Evolutionary conservation across 2,329 filamentous ascomycete species (phyloP).

Genomic region (Fusarium pininemorale): DNA sequence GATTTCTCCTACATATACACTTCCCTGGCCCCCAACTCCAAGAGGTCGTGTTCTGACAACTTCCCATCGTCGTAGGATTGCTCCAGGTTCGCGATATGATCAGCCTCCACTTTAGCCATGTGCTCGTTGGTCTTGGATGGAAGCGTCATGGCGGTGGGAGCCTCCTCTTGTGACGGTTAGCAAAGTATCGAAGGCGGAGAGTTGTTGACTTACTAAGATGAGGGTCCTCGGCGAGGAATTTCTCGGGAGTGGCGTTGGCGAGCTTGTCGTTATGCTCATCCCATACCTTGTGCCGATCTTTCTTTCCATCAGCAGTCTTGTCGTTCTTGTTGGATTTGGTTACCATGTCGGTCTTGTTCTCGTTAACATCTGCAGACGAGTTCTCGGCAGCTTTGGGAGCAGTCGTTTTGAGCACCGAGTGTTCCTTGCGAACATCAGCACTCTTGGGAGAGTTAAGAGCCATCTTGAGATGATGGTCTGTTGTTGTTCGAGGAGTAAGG

Average conservation of each 20-base stretch:
- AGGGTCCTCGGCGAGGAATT: accelerated
- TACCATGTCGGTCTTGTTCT: neutral
- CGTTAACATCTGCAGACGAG: accelerated
- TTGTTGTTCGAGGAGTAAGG: neutral
- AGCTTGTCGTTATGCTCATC: neutral
- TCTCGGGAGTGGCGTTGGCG: accelerated
- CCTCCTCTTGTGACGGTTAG: neutral
- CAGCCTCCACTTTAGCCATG: neutral
- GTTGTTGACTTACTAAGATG: neutral
- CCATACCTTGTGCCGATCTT: neutral
- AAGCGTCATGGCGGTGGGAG: neutral
- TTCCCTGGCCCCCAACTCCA: neutral
- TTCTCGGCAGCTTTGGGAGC: accelerated
- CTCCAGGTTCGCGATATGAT: neutral
- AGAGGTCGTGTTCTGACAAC: neutral
- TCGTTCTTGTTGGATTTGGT: neutral
- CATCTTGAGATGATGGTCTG: neutral
- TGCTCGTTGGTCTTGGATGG: neutral
- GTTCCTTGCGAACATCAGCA: neutral
- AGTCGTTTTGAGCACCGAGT: accelerated
- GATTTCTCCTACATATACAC: neutral
- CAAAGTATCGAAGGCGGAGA: neutral
- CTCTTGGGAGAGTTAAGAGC: neutral
- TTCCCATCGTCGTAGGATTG: neutral
- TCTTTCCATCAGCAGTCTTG: neutral